These are phyloP conservation scores for Colletotrichum neosansevieriae DNA, from an alignment of 2,329 filamentous ascomycete genomes.

Conservation along the genomic window DNA sequence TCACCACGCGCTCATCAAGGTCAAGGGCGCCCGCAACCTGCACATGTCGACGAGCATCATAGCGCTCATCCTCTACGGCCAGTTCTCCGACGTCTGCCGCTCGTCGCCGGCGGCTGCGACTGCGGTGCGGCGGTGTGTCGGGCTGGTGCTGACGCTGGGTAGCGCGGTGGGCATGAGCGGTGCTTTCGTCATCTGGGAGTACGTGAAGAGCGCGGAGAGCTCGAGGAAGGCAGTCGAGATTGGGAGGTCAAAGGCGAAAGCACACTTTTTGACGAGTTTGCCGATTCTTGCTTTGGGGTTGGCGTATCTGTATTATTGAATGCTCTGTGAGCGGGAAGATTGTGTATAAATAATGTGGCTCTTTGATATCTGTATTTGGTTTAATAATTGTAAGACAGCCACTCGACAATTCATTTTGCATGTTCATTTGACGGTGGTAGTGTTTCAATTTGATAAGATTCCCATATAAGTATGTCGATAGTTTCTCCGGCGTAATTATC, in stretches of 20 bases:
- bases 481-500: not conserved
- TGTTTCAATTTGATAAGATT: too few species aligned
- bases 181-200: conserved; percentile 23
- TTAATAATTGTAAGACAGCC: too few species aligned
- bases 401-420: too few species aligned
- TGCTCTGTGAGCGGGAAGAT: not conserved
- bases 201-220: conserved; percentile 7
- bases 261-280: conserved; percentile 25
- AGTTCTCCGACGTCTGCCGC: conserved; percentile 27
- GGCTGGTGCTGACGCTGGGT: conserved; percentile 30
- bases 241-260: conserved; percentile 25
- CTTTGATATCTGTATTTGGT: too few species aligned
- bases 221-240: conserved; percentile 20
- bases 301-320: conserved; percentile 14
- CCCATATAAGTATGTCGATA: too few species aligned
- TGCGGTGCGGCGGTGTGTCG: conserved; percentile 29
- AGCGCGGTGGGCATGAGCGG: conserved; percentile 30
- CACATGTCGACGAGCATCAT: conserved; percentile 35
- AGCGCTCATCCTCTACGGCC: conserved; percentile 24
- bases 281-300: conserved; percentile 30
- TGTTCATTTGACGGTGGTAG: too few species aligned
- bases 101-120: conserved; percentile 18
- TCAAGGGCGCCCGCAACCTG: conserved; percentile 37
- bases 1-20: conserved; percentile 34
- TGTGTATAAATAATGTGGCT: too few species aligned